Percentiles rank a stretch among this genome's conserved stretches.
These are phyloP conservation scores for Lactifluus piperatus DNA, from an alignment of 768 basidiomycete genomes.

Conservation along the genomic window DNA sequence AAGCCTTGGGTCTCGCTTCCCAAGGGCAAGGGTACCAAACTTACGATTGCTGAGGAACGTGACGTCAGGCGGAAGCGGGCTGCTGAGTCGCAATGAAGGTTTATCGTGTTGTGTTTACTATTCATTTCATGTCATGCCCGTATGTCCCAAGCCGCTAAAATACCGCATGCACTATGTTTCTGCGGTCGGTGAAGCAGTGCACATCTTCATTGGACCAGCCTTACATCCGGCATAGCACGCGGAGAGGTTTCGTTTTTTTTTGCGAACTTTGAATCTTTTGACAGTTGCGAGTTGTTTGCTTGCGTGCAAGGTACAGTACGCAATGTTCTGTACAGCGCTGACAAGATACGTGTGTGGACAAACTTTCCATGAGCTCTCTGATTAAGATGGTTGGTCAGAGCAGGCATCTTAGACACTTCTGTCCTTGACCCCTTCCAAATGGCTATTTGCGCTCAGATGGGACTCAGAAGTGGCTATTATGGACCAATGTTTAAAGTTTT, in stretches of 20 bases:
- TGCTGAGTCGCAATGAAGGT: constrained; percentile 48
- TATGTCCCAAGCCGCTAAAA: constrained; percentile 23
- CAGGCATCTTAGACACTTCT: too few relatives aligned
- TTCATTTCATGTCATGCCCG: constrained; percentile 24
- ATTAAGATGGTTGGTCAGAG: too few relatives aligned
- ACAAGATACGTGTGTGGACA: too few relatives aligned
- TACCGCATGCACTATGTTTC: constrained; percentile 7
- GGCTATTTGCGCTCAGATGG: too few relatives aligned
- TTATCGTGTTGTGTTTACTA: constrained; percentile 4
- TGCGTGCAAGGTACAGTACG: too few relatives aligned
- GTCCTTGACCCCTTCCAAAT: too few relatives aligned
- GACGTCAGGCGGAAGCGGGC: constrained; percentile 82
- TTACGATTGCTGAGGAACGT: constrained; percentile 94
- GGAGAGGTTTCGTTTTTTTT: not conserved
- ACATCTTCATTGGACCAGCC: too few relatives aligned
- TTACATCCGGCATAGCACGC: not conserved
- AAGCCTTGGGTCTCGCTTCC: constrained; percentile 98
- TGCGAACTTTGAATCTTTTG: too few relatives aligned
- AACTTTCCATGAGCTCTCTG: too few relatives aligned
- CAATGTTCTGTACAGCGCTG: too few relatives aligned
- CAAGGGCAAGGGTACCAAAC: constrained; percentile 95
- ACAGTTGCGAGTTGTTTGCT: not conserved
- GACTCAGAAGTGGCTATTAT: too few relatives aligned
- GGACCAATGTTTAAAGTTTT: too few relatives aligned
- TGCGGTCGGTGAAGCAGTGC: not conserved